These are phyloP conservation scores for Globisporangium parvum DNA, from an alignment of 352 stramenopile species.

Conservation along the genomic window DNA sequence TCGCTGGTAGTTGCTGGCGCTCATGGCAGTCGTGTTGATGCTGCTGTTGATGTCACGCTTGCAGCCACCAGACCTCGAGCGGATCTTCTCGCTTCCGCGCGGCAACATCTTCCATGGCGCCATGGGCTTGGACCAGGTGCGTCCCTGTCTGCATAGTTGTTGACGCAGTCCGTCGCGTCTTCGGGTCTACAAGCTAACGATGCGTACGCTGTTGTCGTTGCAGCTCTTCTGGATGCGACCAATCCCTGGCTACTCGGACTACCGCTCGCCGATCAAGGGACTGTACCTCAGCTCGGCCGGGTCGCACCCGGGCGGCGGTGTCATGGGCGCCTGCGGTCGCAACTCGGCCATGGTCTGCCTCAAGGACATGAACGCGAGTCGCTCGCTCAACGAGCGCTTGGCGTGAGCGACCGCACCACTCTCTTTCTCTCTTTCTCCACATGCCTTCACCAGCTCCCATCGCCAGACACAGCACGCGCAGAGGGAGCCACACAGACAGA, in stretches of 20 bases:
- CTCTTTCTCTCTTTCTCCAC: too few relatives aligned
- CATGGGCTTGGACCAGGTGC: constrained; percentile 85
- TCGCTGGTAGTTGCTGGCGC: too few relatives aligned
- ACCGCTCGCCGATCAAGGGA: constrained; percentile 73
- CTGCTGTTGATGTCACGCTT: not conserved
- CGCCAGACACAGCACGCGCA: too few relatives aligned
- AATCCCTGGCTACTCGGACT: constrained; percentile 74
- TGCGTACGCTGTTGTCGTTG: not conserved
- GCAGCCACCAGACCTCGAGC: constrained; percentile 81
- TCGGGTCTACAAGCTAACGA: not conserved
- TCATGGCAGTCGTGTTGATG: not conserved
- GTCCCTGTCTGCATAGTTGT: not conserved
- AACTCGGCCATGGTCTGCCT: constrained; percentile 77
- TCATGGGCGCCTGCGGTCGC: constrained; percentile 86
- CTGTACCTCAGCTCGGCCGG: constrained; percentile 85
- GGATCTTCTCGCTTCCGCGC: constrained; percentile 78
- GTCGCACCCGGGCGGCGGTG: constrained; percentile 85
- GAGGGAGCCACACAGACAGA: not conserved
- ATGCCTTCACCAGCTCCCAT: too few relatives aligned
- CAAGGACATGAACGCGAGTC: constrained; percentile 40
- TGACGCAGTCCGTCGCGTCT: not conserved
- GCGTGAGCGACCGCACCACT: not conserved
- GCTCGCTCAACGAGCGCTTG: constrained; percentile 6
- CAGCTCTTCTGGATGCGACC: constrained; percentile 86
- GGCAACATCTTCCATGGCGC: constrained; percentile 91